Evolutionary conservation across 257 asterid genomes (phyloP).

Genomic region (Solanum corneliomulleri): DNA sequence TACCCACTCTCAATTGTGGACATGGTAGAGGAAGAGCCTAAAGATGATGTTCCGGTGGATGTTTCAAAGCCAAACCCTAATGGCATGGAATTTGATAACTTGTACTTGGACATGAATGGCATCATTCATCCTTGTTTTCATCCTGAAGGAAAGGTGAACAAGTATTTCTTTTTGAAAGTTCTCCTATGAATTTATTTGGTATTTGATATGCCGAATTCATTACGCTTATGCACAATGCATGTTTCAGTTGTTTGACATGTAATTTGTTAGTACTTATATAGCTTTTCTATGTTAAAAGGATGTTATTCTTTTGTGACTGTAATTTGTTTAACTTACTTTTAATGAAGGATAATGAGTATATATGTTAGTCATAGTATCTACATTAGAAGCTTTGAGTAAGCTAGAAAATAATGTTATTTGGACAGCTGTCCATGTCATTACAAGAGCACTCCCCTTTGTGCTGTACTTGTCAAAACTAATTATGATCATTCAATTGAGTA

Average conservation of each 20-base stretch:
- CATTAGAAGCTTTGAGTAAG: background rate
- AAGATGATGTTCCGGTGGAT: slow-evolving; percentile 33
- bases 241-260: background rate
- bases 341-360: background rate
- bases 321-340: background rate
- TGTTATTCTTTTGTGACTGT: background rate
- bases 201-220: background rate
- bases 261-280: background rate
- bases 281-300: background rate
- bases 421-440: background rate
- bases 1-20: slow-evolving; percentile 72
- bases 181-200: background rate
- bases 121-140: slow-evolving; percentile 97
- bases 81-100: slow-evolving; percentile 78
- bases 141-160: slow-evolving; percentile 76
- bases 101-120: slow-evolving; percentile 93
- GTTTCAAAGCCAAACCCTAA: slow-evolving; percentile 78
- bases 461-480: background rate
- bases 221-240: background rate
- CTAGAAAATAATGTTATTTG: background rate
- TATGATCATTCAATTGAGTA: background rate
- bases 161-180: background rate
- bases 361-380: background rate
- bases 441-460: background rate
- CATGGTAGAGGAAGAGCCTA: slow-evolving; percentile 69